Conservation (phyloP, 805 yeast species). For the Cyberlindnera japonica region DNA sequence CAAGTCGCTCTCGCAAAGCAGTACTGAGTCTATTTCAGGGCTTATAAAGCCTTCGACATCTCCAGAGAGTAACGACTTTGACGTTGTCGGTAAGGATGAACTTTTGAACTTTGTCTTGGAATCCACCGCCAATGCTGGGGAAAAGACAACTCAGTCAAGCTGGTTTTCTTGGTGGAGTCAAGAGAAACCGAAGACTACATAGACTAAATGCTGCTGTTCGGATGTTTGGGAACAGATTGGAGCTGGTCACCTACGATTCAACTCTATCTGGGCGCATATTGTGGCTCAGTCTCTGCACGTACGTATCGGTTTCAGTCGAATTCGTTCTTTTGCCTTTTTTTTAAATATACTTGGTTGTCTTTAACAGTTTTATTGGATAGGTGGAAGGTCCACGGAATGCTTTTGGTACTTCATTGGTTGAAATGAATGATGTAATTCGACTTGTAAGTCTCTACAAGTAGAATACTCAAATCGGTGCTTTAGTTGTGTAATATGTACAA, state of each 20-base stretch:
- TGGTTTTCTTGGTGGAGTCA: slow-evolving; percentile 19
- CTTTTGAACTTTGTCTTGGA: slow-evolving; percentile 13
- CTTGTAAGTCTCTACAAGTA: background rate
- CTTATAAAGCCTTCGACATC: background rate
- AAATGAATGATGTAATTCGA: too few species aligned
- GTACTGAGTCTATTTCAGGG: background rate
- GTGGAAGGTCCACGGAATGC: too few species aligned
- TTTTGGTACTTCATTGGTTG: too few species aligned
- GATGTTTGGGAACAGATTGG: background rate
- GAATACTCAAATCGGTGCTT: too few species aligned
- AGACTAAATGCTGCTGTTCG: background rate
- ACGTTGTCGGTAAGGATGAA: slow-evolving; percentile 40
- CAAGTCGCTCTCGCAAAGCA: slow-evolving; percentile 1
- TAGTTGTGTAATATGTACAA: slow-evolving; percentile 1
- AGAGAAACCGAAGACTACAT: slow-evolving; percentile 12
- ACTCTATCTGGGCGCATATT: too few species aligned
- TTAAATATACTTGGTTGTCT: too few species aligned
- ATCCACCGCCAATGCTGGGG: background rate
- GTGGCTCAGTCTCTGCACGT: too few species aligned
- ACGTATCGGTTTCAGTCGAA: too few species aligned
- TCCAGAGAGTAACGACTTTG: slow-evolving; percentile 36
- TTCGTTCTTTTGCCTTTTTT: too few species aligned
- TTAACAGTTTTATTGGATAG: too few species aligned
- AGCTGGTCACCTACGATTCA: background rate
- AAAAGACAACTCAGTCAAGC: slow-evolving; percentile 5